phyloP scores from a whole-genome alignment of 106 monocot genomes.

The Dioscorea alata region DNA sequence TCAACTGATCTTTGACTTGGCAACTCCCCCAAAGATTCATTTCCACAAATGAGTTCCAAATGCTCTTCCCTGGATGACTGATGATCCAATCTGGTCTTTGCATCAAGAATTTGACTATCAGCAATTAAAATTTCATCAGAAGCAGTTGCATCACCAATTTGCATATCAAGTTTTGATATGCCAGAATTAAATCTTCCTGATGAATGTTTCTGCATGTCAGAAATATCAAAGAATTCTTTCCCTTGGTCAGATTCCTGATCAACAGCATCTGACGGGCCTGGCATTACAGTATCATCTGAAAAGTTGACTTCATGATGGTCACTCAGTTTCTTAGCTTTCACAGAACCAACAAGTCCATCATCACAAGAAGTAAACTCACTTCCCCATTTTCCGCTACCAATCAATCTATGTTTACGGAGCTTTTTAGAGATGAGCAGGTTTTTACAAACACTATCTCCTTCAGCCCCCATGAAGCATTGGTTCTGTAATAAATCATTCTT shows the following conservation, averaged over 20 bases:
- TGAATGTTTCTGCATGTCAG: neutral
- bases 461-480: slow-evolving; percentile 3
- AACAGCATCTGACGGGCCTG: neutral
- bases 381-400: neutral
- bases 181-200: neutral
- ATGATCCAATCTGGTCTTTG: neutral
- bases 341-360: neutral
- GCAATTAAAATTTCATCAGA: neutral
- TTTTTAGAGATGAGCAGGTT: slow-evolving; percentile 15
- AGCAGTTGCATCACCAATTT: neutral
- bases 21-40: slow-evolving; percentile 12
- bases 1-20: slow-evolving; percentile 2
- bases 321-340: slow-evolving; percentile 3
- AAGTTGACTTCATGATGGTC: slow-evolving; percentile 1
- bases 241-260: slow-evolving; percentile 8
- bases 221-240: neutral
- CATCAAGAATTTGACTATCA: slow-evolving; percentile 1
- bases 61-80: too few relatives aligned
- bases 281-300: neutral
- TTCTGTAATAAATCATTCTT: slow-evolving; percentile 9
- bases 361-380: too few relatives aligned
- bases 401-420: slow-evolving; percentile 28
- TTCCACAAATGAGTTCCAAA: neutral
- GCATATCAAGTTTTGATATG: too few relatives aligned
- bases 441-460: neutral